phyloP scores from a whole-genome alignment of 331 rosid species.

The Acacia concinna region DNA sequence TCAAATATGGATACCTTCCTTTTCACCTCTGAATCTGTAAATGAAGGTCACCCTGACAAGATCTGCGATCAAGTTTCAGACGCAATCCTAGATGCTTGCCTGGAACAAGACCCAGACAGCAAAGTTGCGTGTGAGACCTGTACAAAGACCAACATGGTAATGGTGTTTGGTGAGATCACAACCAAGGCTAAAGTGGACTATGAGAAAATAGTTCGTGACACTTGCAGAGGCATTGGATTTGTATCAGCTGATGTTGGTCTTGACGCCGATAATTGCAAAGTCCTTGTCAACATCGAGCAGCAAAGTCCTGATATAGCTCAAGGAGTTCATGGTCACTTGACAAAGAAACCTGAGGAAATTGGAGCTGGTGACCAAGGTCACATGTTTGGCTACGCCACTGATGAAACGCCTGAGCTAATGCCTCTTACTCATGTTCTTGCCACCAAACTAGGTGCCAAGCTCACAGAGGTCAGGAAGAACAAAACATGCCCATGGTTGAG shows the following conservation, averaged over 20 bases:
- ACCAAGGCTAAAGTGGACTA: constrained; percentile 82
- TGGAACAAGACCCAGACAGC: constrained; percentile 83
- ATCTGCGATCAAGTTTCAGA: constrained; percentile 90
- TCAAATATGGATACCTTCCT: constrained; percentile 77
- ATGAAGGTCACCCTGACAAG: constrained; percentile 95
- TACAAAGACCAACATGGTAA: constrained; percentile 88
- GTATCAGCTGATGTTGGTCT: constrained; percentile 79
- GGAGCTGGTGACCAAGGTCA: constrained; percentile 97
- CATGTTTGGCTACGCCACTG: constrained; percentile 94
- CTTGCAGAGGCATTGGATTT: constrained; percentile 84
- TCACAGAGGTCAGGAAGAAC: constrained; percentile 87
- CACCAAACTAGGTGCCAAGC: constrained; percentile 87
- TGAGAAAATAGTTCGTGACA: constrained; percentile 85
- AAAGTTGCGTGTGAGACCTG: constrained; percentile 90
- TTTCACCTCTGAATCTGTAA: constrained; percentile 92
- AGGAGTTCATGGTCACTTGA: constrained; percentile 85
- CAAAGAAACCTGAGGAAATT: constrained; percentile 83
- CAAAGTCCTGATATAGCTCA: constrained; percentile 93
- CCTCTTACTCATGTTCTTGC: constrained; percentile 92
- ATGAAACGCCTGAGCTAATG: constrained; percentile 86
- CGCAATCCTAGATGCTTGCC: constrained; percentile 85
- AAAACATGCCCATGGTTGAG: constrained; percentile 79
- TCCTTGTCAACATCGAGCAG: constrained; percentile 83
- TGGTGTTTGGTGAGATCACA: constrained; percentile 93
- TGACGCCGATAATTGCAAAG: constrained; percentile 87